These are phyloP conservation scores for Euphorbia schlechtendalii DNA, from an alignment of 441 rosid species.

Conservation along the genomic window DNA sequence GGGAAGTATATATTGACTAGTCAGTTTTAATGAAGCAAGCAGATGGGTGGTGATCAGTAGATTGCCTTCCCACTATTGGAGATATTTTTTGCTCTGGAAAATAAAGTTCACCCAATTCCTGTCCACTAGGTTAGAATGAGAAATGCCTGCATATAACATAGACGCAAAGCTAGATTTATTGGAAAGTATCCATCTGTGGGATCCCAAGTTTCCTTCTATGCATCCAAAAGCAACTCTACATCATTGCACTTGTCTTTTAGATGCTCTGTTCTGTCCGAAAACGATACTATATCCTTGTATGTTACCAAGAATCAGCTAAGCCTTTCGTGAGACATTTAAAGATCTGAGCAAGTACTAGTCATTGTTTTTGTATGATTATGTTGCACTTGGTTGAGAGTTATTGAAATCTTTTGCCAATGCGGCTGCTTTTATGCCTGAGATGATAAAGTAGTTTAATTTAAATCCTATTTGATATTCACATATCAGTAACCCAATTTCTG, in stretches of 20 bases:
- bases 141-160: slow-evolving; percentile 6
- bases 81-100: slow-evolving; percentile 6
- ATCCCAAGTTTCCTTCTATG: slow-evolving; percentile 4
- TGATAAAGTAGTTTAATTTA: no score
- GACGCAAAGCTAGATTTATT: slow-evolving; percentile 7
- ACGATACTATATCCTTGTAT: not conserved
- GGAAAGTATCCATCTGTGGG: slow-evolving; percentile 2
- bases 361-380: not conserved
- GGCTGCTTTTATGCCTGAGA: not conserved
- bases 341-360: not conserved
- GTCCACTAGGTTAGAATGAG: slow-evolving; percentile 11
- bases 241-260: slow-evolving; percentile 17
- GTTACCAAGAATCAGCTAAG: not conserved
- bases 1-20: slow-evolving; percentile 53
- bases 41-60: slow-evolving; percentile 1
- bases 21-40: slow-evolving; percentile 14
- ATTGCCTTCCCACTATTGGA: not conserved
- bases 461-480: no score
- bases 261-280: not conserved
- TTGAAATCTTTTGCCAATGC: not conserved
- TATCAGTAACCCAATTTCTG: not conserved
- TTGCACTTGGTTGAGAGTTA: no score
- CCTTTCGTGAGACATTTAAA: not conserved
- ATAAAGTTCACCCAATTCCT: slow-evolving; percentile 15
- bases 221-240: slow-evolving; percentile 8